Percentiles rank a stretch among this genome's conserved stretches.
Conservation (phyloP, 2,329 filamentous ascomycete genomes). For the Torrubiella hemipterigena region DNA sequence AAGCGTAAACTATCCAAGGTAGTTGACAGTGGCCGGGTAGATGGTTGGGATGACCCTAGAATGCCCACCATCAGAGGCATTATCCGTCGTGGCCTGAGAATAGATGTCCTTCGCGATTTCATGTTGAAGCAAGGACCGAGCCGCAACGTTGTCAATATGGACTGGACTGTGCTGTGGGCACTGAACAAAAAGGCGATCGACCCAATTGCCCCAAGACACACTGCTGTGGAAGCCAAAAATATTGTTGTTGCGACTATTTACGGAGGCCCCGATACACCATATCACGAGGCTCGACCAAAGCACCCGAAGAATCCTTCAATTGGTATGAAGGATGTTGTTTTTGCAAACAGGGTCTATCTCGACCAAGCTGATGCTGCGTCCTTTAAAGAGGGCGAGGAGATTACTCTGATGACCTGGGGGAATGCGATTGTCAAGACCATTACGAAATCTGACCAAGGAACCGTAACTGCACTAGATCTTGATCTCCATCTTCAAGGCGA, state of each 20-base stretch:
- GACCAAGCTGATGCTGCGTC: slow-evolving; percentile 69
- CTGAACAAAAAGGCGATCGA: slow-evolving; percentile 68
- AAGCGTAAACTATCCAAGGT: slow-evolving; percentile 77
- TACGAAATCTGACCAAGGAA: slow-evolving; percentile 27
- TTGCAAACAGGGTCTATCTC: slow-evolving; percentile 56
- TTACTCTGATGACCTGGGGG: slow-evolving; percentile 86
- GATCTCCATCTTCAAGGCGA: slow-evolving; percentile 78
- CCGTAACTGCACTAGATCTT: slow-evolving; percentile 56
- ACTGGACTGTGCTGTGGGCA: slow-evolving; percentile 58
- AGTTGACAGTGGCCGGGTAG: slow-evolving; percentile 57
- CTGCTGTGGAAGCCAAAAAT: slow-evolving; percentile 52
- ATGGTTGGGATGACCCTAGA: slow-evolving; percentile 68
- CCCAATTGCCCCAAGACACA: slow-evolving; percentile 57
- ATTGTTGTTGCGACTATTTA: slow-evolving; percentile 53
- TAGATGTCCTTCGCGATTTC: slow-evolving; percentile 62
- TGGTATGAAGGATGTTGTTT: slow-evolving; percentile 71
- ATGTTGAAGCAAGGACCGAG: slow-evolving; percentile 68
- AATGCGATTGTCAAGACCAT: slow-evolving; percentile 62
- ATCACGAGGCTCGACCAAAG: slow-evolving; percentile 59
- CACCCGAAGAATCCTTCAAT: slow-evolving; percentile 72
- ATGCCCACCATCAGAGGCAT: slow-evolving; percentile 70
- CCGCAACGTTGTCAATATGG: slow-evolving; percentile 63
- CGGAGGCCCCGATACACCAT: slow-evolving; percentile 47
- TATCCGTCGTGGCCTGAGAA: slow-evolving; percentile 58
- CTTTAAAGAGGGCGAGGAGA: slow-evolving; percentile 71